Evolutionary conservation across 2,329 filamentous ascomycete species (phyloP).

Genomic region (Mollisia scopiformis): DNA sequence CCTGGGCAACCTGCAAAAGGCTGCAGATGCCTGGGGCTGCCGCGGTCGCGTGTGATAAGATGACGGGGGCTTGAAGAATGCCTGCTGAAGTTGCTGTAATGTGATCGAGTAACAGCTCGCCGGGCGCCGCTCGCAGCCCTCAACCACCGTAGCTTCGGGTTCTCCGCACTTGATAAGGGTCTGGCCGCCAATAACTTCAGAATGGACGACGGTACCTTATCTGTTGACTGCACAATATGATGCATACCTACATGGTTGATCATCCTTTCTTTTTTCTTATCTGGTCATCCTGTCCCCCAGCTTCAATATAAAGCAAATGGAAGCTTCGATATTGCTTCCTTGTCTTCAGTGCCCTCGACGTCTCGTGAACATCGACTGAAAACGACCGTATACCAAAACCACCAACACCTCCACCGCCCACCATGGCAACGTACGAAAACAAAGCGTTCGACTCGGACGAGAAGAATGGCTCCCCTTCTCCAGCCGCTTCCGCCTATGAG

Average conservation of each 20-base stretch:
- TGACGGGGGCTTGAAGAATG: too few relatives aligned
- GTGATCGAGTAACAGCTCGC: too few relatives aligned
- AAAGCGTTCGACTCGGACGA: constrained; percentile 16
- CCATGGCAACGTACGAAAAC: constrained; percentile 5
- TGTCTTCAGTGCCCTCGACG: background rate
- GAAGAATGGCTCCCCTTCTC: constrained; percentile 13
- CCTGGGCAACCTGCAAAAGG: too few relatives aligned
- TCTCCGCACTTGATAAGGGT: background rate
- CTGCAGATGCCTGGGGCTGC: too few relatives aligned
- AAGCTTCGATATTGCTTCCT: constrained; percentile 4
- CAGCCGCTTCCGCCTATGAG: constrained; percentile 15
- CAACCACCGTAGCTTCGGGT: background rate
- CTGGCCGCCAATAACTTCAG: background rate
- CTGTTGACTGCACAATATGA: background rate
- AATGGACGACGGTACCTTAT: too few relatives aligned
- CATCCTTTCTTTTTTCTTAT: constrained; percentile 1
- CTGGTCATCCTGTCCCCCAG: constrained; percentile 3
- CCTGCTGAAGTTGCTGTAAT: too few relatives aligned
- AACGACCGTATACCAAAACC: background rate
- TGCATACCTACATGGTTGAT: too few relatives aligned
- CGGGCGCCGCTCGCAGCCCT: too few relatives aligned
- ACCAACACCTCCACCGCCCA: constrained; percentile 1
- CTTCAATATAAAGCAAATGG: constrained; percentile 5
- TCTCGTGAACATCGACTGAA: constrained; percentile 5
- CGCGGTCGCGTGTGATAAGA: too few relatives aligned